These are phyloP conservation scores for Populus alba DNA, from an alignment of 345 rosid species.

Conservation along the genomic window DNA sequence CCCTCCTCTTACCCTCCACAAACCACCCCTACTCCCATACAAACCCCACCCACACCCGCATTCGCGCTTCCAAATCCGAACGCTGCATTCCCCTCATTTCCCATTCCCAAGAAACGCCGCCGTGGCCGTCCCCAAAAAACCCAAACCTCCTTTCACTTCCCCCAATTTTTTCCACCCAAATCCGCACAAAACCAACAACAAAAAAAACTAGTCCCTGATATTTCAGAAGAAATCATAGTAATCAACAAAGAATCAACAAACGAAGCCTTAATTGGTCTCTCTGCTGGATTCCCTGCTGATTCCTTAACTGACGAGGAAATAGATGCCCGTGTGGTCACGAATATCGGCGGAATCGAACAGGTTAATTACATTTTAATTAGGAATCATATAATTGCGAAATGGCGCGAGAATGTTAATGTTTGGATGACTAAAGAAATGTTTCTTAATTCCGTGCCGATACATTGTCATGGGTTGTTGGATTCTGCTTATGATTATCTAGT, in stretches of 20 bases:
- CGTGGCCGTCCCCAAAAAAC: constrained; percentile 80
- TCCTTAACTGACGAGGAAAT: constrained; percentile 86
- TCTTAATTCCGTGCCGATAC: constrained; percentile 58
- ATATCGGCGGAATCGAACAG: constrained; percentile 89
- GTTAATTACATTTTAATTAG: constrained; percentile 89
- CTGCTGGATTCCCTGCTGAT: constrained; percentile 96
- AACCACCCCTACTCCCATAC: constrained; percentile 12
- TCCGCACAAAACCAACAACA: constrained; percentile 2
- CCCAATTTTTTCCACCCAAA: constrained; percentile 23
- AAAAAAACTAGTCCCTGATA: constrained; percentile 31
- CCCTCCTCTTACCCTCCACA: constrained; percentile 40
- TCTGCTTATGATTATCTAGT: constrained; percentile 77
- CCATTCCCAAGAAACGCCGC: constrained; percentile 78
- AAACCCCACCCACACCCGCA: constrained; percentile 18
- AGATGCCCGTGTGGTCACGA: constrained; percentile 72
- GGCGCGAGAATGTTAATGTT: constrained; percentile 70
- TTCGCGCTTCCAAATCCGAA: constrained; percentile 7
- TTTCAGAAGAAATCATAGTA: constrained; percentile 83
- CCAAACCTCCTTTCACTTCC: constrained; percentile 39
- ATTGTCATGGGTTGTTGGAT: constrained; percentile 64
- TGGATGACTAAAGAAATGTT: constrained; percentile 85
- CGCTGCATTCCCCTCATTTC: constrained; percentile 52
- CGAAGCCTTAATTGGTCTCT: constrained; percentile 81
- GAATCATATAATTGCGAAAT: constrained; percentile 79
- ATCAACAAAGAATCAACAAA: constrained; percentile 85